phyloP scores from a whole-genome alignment of 2,329 filamentous ascomycete species.

The Geosmithia flava region DNA sequence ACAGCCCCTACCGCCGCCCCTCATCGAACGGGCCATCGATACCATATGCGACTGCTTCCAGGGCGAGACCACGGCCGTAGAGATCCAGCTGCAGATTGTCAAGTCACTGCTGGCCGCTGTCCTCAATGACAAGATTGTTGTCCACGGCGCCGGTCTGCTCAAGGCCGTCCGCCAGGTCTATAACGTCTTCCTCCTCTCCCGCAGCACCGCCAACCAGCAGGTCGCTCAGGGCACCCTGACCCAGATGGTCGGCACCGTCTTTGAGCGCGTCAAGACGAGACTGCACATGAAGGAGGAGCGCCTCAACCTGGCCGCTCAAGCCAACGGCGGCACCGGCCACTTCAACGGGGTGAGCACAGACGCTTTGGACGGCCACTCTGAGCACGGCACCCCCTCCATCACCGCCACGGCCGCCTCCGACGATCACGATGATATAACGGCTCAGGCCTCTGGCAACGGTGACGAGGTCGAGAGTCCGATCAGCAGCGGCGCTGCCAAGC shows the following conservation, averaged over 20 bases:
- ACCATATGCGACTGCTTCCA: conserved; percentile 99
- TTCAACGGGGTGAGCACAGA: conserved; percentile 22
- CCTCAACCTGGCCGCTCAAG: conserved; percentile 40
- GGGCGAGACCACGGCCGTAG: conserved; percentile 81
- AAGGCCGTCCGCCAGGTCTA: conserved; percentile 98
- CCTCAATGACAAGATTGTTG: conserved; percentile 96
- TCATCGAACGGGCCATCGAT: conserved; percentile 96
- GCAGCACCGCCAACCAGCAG: conserved; percentile 89
- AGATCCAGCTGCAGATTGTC: conserved; percentile 95
- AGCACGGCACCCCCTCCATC: not conserved
- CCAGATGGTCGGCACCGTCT: conserved; percentile 97
- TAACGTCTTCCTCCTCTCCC: conserved; percentile 95
- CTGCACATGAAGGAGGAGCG: conserved; percentile 80
- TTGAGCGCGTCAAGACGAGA: conserved; percentile 81
- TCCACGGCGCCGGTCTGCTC: conserved; percentile 87
- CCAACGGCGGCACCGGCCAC: conserved; percentile 24
- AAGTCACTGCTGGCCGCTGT: conserved; percentile 93
- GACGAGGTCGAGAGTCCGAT: conserved; percentile 10
- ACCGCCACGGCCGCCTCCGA: not conserved
- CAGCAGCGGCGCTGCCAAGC: conserved; percentile 28
- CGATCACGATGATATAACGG: not conserved
- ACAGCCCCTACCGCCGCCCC: conserved; percentile 35
- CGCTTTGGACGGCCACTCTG: not conserved
- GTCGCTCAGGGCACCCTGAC: conserved; percentile 94
- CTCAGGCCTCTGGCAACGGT: conserved; percentile 20